phyloP scores from a whole-genome alignment of 768 basidiomycete species.

The Podaxis rugospora region DNA sequence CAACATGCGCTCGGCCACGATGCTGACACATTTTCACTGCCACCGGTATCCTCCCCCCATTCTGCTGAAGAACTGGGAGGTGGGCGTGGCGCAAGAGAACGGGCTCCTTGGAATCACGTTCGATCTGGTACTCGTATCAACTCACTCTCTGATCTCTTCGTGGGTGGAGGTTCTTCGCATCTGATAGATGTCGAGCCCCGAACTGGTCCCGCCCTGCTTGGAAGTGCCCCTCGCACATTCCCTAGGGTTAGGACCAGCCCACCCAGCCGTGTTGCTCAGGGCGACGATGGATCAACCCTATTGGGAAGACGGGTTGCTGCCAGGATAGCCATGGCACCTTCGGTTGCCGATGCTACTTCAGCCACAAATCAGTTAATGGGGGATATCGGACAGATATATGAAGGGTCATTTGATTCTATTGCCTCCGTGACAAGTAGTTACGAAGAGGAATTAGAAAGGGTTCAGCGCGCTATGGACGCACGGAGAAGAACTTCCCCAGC shows the following conservation, averaged over 20 bases:
- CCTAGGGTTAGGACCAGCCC: background rate
- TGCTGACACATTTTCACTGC: slow-evolving; percentile 28
- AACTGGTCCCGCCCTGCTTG: background rate
- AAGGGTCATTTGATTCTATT: slow-evolving; percentile 7
- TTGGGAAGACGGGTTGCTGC: slow-evolving; percentile 38
- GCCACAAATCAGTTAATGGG: slow-evolving; percentile 6
- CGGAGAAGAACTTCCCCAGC: background rate
- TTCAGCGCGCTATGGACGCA: background rate
- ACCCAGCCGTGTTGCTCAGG: slow-evolving; percentile 19
- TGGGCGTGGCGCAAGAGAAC: background rate
- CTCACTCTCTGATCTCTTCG: background rate
- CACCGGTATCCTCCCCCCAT: background rate
- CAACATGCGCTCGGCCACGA: slow-evolving; percentile 37
- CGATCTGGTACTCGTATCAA: background rate
- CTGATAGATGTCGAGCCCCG: background rate
- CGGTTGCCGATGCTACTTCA: slow-evolving; percentile 15
- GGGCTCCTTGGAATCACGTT: slow-evolving; percentile 4
- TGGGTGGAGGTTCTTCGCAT: background rate
- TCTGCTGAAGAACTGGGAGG: background rate
- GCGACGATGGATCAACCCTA: slow-evolving; percentile 32
- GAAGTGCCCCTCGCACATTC: background rate
- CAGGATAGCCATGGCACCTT: slow-evolving; percentile 25
- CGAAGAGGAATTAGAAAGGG: slow-evolving; percentile 6
- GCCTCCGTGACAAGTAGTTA: slow-evolving; percentile 8
- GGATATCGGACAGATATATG: slow-evolving; percentile 5